Percentiles rank a stretch among this genome's conserved stretches.
These are phyloP conservation scores for Trichoderma oligosporum DNA, from an alignment of 2,329 filamentous ascomycete species.

Conservation along the genomic window DNA sequence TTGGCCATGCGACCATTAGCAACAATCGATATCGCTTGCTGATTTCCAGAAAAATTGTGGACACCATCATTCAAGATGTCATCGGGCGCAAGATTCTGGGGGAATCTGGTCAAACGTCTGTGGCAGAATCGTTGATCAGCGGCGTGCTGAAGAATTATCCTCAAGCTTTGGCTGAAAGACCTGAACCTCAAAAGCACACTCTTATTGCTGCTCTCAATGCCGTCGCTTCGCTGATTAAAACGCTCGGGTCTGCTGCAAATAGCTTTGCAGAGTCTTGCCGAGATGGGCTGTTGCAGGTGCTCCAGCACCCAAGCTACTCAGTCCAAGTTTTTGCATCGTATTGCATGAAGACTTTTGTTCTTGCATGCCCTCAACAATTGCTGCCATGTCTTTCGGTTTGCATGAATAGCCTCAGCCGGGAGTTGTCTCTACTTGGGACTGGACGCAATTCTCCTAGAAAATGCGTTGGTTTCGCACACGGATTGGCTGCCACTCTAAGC, in stretches of 20 bases:
- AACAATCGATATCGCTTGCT: slow-evolving; percentile 87
- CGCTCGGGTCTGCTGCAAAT: slow-evolving; percentile 77
- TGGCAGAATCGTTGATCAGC: slow-evolving; percentile 78
- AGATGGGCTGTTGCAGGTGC: slow-evolving; percentile 81
- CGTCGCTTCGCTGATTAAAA: slow-evolving; percentile 71
- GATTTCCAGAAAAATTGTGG: slow-evolving; percentile 78
- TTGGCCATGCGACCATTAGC: slow-evolving; percentile 70
- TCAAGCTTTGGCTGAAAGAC: slow-evolving; percentile 77
- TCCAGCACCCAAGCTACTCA: slow-evolving; percentile 93
- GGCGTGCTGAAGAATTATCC: slow-evolving; percentile 92
- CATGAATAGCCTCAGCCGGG: slow-evolving; percentile 89
- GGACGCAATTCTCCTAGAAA: slow-evolving; percentile 74
- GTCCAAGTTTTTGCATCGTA: slow-evolving; percentile 88
- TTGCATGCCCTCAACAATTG: slow-evolving; percentile 89
- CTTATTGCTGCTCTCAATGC: slow-evolving; percentile 76
- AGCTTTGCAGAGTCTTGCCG: slow-evolving; percentile 77
- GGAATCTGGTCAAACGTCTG: slow-evolving; percentile 82
- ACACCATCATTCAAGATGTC: slow-evolving; percentile 77
- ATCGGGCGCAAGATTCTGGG: slow-evolving; percentile 78
- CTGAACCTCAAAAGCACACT: slow-evolving; percentile 84
- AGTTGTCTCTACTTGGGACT: slow-evolving; percentile 72
- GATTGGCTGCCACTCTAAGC: slow-evolving; percentile 83
- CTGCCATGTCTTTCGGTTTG: slow-evolving; percentile 89
- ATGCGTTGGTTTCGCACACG: slow-evolving; percentile 88
- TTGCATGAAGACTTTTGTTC: slow-evolving; percentile 80